Evolutionary conservation across 192 early-diverging fungal genomes (phyloP).

Genomic region (Paraglomus brasilianum): DNA sequence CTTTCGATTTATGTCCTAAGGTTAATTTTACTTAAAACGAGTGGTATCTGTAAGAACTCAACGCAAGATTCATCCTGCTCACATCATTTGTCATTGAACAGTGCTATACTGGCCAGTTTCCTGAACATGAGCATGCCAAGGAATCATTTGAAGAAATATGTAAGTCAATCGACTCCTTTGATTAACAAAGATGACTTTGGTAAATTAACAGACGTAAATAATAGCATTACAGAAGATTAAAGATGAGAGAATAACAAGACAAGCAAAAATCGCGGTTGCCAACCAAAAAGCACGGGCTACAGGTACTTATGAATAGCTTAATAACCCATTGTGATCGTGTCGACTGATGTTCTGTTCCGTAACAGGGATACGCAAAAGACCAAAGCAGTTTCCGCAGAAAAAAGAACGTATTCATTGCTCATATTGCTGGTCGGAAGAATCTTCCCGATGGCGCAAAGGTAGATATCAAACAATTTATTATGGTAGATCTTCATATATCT

Average conservation of each 20-base stretch:
- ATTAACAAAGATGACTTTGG: not conserved
- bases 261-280: constrained; percentile 37
- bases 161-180: constrained; percentile 31
- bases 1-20: constrained; percentile 68
- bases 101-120: constrained; percentile 51
- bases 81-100: constrained; percentile 17
- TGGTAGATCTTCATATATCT: not conserved
- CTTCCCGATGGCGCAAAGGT: constrained; percentile 65
- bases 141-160: constrained; percentile 57
- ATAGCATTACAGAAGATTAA: constrained; percentile 45
- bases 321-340: not conserved
- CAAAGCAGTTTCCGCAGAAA: constrained; percentile 12
- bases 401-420: constrained; percentile 45
- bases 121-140: constrained; percentile 51
- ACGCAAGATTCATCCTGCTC: not conserved
- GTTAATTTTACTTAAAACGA: constrained; percentile 32
- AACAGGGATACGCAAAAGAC: constrained; percentile 19
- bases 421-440: constrained; percentile 61
- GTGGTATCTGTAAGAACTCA: not conserved
- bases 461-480: not conserved
- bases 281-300: constrained; percentile 38
- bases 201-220: not conserved
- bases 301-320: constrained; percentile 29
- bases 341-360: not conserved
- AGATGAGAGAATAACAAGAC: constrained; percentile 44